Evolutionary conservation across 331 rosid genomes (phyloP), one percentile per base, ranked within the genome.

Genomic region (Arachis monticola): DNA sequence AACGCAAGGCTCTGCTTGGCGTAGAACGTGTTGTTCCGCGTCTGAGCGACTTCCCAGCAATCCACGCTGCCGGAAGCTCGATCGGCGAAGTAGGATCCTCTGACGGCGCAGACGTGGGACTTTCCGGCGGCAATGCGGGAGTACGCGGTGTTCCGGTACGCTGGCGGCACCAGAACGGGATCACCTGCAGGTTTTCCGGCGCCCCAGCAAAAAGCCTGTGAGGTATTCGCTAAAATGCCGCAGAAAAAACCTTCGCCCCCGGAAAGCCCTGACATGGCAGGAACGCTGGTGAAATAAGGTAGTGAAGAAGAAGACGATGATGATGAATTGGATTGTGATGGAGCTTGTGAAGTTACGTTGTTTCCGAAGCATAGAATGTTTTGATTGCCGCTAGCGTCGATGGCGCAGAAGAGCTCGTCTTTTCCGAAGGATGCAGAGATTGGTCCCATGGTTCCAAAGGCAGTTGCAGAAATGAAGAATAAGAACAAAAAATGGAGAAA

Each of bases 331-430:
- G 90, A 66, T 4, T 41, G 69, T 5, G 85, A 69, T 2, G 84
- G 81, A 0, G 77, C 47, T 2, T 85, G 67, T 2, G 83, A 74
- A 0, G 92, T 83, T 44, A 70, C 69, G 83, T 90, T 88, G 48
- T 86, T 81, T 0, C 96, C 99, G 96, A 96, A 94, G 44, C 97
- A 92, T 12, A 94, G 80, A 4, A 92, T 88, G 9, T 79, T 76
- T 77, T 94, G 99, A 73, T 88, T 90, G 1, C 99, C 97, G 8
- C 99, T 89, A 0, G 97, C 99, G 27, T 92, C 97, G 52, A 94
- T 90, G 59, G 97, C 86, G 38, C 99, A 94, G 70, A 94, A 94
- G 77, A 94, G 71, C 30, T 92, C 86, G 12, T 83, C 78, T 9
- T 70, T 42, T 6, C 97, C 93, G 6, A 85, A 87, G 0, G 99